phyloP scores from a whole-genome alignment of 208 protist species.

The Balamuthia mandrillaris region DNA sequence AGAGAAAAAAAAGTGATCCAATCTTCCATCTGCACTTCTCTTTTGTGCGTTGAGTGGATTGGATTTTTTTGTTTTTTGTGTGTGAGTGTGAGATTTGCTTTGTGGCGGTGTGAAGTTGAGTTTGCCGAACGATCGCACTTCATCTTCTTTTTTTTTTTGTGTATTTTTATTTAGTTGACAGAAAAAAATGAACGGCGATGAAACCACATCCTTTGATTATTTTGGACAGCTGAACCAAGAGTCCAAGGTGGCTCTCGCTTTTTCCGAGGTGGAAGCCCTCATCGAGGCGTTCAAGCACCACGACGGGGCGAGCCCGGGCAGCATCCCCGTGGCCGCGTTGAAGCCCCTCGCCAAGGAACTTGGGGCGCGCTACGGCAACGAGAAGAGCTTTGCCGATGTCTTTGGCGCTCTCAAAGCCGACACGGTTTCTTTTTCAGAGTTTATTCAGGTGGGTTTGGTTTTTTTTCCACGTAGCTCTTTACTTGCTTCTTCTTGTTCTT shows the following conservation, averaged over 20 bases:
- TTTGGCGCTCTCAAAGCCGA: not conserved
- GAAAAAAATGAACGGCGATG: no score
- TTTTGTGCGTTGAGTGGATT: no score
- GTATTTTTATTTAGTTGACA: no score
- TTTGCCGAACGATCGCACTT: no score
- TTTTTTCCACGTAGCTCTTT: not conserved
- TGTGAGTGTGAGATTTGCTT: no score
- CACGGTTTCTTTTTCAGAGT: not conserved
- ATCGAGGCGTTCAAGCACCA: not conserved
- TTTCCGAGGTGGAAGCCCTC: constrained; percentile 24
- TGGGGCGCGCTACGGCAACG: not conserved
- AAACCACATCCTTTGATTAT: constrained; percentile 1
- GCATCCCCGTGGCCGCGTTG: not conserved
- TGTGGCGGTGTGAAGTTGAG: no score
- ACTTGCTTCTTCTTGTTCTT: no score
- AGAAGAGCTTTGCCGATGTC: not conserved
- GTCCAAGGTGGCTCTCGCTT: not conserved
- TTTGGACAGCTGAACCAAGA: not conserved
- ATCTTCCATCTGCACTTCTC: no score
- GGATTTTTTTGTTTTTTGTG: no score
- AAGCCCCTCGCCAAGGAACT: not conserved
- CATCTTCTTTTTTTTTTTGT: no score
- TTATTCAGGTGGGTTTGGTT: not conserved
- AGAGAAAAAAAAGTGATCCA: no score
- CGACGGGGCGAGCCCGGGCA: not conserved